These are phyloP conservation scores for Astrephomene gubernaculifera DNA, from an alignment of 139 green algal genomes.

Conservation along the genomic window DNA sequence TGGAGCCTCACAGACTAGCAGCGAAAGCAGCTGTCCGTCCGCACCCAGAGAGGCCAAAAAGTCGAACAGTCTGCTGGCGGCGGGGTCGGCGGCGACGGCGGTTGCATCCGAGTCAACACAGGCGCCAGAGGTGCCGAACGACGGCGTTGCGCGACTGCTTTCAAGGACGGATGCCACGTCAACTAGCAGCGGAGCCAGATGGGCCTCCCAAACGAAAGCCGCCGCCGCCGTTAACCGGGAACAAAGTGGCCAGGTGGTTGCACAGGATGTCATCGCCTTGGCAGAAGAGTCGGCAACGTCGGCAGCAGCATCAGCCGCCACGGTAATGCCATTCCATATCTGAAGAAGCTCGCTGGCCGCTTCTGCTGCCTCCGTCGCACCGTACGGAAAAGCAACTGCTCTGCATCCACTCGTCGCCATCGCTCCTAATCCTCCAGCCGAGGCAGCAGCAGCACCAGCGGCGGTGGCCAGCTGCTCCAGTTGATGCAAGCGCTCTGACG, in stretches of 20 bases:
- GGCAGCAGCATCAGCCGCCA: too few species aligned
- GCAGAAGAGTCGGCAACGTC: too few species aligned
- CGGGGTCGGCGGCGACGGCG: background rate
- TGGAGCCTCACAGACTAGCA: background rate
- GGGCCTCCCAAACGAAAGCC: background rate
- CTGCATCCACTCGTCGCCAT: too few species aligned
- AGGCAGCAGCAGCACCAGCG: constrained; percentile 4
- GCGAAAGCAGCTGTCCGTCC: background rate
- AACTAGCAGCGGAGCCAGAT: background rate
- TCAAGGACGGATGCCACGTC: constrained; percentile 6
- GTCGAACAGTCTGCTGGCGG: background rate
- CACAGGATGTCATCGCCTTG: too few species aligned
- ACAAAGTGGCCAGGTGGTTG: too few species aligned
- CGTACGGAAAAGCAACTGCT: too few species aligned
- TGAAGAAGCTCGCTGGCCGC: too few species aligned
- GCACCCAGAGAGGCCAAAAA: background rate
- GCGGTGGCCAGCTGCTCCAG: background rate
- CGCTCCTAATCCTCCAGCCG: too few species aligned
- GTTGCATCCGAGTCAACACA: background rate
- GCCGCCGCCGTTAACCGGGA: constrained; percentile 24
- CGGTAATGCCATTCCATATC: too few species aligned
- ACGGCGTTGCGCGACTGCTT: too few species aligned
- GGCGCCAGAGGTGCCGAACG: too few species aligned
- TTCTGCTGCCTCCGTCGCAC: too few species aligned
- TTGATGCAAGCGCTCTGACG: background rate